Evolutionary conservation across 768 basidiomycete genomes (phyloP).

Genomic region (Glaciozyma martinii): DNA sequence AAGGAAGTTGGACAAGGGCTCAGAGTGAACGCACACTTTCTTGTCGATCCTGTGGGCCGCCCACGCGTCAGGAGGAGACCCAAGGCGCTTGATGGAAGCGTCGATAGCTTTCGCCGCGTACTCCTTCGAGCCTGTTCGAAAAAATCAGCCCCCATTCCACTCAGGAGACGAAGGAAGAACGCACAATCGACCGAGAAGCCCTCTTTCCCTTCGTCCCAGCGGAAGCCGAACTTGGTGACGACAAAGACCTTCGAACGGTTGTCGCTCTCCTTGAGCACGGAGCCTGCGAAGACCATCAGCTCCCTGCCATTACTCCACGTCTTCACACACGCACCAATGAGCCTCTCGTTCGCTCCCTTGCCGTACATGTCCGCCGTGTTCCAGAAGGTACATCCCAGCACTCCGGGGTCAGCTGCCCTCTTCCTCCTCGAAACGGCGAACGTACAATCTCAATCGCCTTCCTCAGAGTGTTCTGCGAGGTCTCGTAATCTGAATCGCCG

Average conservation of each 20-base stretch:
- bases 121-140: neutral
- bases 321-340: neutral
- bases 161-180: too few relatives aligned
- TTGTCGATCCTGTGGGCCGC: neutral
- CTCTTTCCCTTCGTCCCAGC: too few relatives aligned
- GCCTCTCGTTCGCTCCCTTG: neutral
- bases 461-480: neutral
- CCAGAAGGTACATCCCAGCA: neutral
- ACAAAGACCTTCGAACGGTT: conserved; percentile 3
- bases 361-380: neutral
- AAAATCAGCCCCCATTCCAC: neutral
- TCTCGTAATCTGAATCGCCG: neutral
- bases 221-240: conserved; percentile 1
- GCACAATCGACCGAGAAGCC: neutral
- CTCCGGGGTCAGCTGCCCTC: neutral
- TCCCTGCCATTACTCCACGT: too few relatives aligned
- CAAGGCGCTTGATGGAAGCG: neutral
- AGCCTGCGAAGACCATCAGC: too few relatives aligned
- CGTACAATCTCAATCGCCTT: neutral
- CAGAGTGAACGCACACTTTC: neutral
- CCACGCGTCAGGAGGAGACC: neutral
- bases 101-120: neutral
- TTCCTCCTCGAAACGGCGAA: neutral
- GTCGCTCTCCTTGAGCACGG: neutral
- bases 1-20: too few relatives aligned